A percentile compares a stretch with the other conserved stretches of the same genome.
phyloP scores from a whole-genome alignment of 2,329 filamentous ascomycete species.

The Fusarium avenaceum region DNA sequence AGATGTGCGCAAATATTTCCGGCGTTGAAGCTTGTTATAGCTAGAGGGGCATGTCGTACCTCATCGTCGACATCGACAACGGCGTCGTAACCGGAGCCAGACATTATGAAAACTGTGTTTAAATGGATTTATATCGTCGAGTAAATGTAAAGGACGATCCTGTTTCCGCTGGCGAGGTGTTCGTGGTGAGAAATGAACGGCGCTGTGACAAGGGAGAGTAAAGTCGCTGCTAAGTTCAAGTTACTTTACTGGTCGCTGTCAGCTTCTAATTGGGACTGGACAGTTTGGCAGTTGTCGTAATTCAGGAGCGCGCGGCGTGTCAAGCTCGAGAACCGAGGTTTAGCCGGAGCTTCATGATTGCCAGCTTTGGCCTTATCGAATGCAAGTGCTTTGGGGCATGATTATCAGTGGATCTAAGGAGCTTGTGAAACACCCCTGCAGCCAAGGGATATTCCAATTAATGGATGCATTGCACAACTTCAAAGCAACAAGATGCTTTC shows the following conservation, averaged over 20 bases:
- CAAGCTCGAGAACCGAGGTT: conserved; percentile 36
- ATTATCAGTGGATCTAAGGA: conserved; percentile 29
- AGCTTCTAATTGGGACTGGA: conserved; percentile 47
- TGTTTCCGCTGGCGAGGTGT: not conserved
- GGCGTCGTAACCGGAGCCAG: conserved; percentile 93
- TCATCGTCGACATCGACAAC: conserved; percentile 98
- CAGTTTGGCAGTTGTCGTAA: conserved; percentile 54
- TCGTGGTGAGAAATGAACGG: conserved; percentile 18
- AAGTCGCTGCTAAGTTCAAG: conserved; percentile 24
- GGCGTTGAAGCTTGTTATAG: conserved; percentile 21
- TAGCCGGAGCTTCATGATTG: conserved; percentile 38
- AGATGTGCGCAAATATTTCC: not conserved
- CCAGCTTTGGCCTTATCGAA: conserved; percentile 7
- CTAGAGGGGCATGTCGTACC: conserved; percentile 62
- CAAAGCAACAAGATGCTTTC: not conserved
- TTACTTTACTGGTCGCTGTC: conserved; percentile 30
- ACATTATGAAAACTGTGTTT: conserved; percentile 65
- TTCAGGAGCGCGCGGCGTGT: conserved; percentile 49
- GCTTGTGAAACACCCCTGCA: conserved; percentile 14
- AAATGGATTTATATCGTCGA: not conserved
- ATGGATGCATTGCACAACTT: not conserved
- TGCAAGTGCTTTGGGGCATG: conserved; percentile 6
- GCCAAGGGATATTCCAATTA: conserved; percentile 4
- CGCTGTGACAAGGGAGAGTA: conserved; percentile 27
- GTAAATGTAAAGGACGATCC: not conserved